Evolutionary conservation across 768 basidiomycete species (phyloP).

Genomic region (Lentinula lateritia): DNA sequence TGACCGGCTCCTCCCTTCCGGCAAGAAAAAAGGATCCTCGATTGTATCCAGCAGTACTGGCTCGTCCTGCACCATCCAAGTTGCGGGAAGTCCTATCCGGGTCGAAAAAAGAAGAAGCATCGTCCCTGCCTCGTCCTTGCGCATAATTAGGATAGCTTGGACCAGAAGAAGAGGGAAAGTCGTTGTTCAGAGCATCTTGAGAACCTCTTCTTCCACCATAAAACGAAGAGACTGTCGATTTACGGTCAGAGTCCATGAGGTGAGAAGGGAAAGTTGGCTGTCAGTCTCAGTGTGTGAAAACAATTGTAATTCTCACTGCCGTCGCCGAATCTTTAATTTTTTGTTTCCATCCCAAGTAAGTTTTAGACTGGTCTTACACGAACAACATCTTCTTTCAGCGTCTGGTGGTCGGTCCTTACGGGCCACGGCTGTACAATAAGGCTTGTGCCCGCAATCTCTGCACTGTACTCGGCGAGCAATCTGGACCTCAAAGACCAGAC

Average conservation of each 20-base stretch:
- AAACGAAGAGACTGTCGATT: slow-evolving; percentile 77
- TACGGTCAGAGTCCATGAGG: slow-evolving; percentile 70
- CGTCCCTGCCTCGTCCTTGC: slow-evolving; percentile 45
- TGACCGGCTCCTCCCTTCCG: slow-evolving; percentile 72
- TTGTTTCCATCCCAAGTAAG: background rate
- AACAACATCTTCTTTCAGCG: no score
- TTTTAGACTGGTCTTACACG: no score
- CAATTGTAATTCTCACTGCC: background rate
- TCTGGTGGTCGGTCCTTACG: no score
- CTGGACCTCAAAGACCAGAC: no score
- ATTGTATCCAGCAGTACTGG: slow-evolving; percentile 67
- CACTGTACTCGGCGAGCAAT: no score
- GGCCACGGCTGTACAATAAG: no score
- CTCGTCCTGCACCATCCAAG: slow-evolving; percentile 27
- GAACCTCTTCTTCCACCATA: slow-evolving; percentile 61
- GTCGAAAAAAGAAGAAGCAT: slow-evolving; percentile 68
- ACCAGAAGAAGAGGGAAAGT: slow-evolving; percentile 34
- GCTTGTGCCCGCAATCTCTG: no score
- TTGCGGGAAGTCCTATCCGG: slow-evolving; percentile 39
- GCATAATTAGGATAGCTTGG: slow-evolving; percentile 13
- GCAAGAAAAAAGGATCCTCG: slow-evolving; percentile 59
- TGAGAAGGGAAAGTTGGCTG: background rate
- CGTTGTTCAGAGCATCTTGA: slow-evolving; percentile 55
- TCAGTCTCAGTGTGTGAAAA: background rate
- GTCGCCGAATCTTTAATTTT: background rate